Evolutionary conservation across 1,284 basidiomycete genomes (phyloP).

Genomic region (Ustilago curta): DNA sequence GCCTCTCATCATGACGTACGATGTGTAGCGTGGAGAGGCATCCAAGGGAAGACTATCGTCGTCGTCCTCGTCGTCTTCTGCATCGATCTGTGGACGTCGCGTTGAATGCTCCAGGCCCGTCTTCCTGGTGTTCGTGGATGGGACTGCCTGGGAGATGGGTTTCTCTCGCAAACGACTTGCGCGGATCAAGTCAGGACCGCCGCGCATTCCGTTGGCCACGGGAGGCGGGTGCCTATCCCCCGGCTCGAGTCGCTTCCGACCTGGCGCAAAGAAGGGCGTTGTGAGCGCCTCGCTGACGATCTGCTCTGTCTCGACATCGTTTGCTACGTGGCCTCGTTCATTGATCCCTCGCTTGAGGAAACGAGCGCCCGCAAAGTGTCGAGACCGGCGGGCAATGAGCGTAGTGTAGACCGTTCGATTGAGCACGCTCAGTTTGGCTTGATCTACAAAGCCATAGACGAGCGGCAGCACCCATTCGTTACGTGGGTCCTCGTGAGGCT

Average conservation of each 20-base stretch:
- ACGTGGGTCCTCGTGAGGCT: conserved; percentile 57
- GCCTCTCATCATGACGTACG: conserved; percentile 95
- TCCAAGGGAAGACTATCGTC: conserved; percentile 29
- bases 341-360: conserved; percentile 96
- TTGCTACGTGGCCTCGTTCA: conserved; percentile 91
- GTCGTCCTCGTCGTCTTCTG: conserved; percentile 27
- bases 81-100: neutral
- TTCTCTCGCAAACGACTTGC: conserved; percentile 40
- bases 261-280: conserved; percentile 71
- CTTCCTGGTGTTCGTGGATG: neutral
- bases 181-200: conserved; percentile 21
- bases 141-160: conserved; percentile 6
- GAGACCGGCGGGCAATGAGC: conserved; percentile 90
- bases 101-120: neutral
- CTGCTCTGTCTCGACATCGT: conserved; percentile 99
- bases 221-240: conserved; percentile 15
- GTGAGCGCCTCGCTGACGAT: conserved; percentile 94
- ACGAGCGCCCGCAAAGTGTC: conserved; percentile 94
- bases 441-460: conserved; percentile 95
- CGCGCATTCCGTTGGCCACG: conserved; percentile 3
- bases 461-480: conserved; percentile 88
- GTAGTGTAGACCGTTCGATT: conserved; percentile 92
- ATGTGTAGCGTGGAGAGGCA: conserved; percentile 83
- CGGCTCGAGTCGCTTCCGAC: conserved; percentile 26
- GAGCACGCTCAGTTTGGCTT: conserved; percentile 93